Base-by-base conservation (phyloP, 1,139 yeast genomes). In the Sugiyamaella sp. region DNA sequence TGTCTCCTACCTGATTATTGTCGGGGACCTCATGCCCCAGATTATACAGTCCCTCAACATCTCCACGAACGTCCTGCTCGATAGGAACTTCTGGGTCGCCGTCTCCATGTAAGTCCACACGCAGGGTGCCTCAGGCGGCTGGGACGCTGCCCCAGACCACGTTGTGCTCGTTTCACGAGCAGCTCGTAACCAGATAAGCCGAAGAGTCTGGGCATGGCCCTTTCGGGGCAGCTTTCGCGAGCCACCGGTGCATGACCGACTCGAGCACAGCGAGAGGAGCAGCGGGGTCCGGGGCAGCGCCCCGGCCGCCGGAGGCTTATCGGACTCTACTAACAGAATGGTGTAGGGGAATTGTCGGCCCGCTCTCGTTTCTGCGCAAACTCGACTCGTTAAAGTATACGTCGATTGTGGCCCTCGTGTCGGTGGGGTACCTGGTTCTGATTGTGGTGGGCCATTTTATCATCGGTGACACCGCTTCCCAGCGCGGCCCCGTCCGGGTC, bases 21-120 rank as follows among this genome's bases (percentile, higher is more conserved):
- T 90, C 55, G 98, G 97, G 8, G 97, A 91, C 66, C 76, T 93
- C 58, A 85, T 91, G 82, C 98, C 98, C 4, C 75, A 73, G 63
- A 70, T 75, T 43, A 59, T 65, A 12, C 60, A 60, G 46, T 65
- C 68, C 12, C 60, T 69, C 63, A 62, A 24, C 48, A 16, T 35
- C 46, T 42, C 44, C 33, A 46, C 17, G 22, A 57, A 56, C 8
- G 51, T 57, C 21, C 56, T 70, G 41, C 57, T 66, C 37, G 56
- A 63, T 37, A 64, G 77, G 6, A 52, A 77, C 52, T 74, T 84
- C 53, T 93, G 96, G 86, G 86, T 91, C 35, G 56, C 87, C 2
- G 61, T 81, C 1, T 82, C 90, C 33, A 74, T 85, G 71, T 58
- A 53, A 24, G 53, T 52, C 14, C 12, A 20, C 24, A n/a, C 9